phyloP scores from a whole-genome alignment of 116 monocot genomes.

The Papilionanthe hybrid region DNA sequence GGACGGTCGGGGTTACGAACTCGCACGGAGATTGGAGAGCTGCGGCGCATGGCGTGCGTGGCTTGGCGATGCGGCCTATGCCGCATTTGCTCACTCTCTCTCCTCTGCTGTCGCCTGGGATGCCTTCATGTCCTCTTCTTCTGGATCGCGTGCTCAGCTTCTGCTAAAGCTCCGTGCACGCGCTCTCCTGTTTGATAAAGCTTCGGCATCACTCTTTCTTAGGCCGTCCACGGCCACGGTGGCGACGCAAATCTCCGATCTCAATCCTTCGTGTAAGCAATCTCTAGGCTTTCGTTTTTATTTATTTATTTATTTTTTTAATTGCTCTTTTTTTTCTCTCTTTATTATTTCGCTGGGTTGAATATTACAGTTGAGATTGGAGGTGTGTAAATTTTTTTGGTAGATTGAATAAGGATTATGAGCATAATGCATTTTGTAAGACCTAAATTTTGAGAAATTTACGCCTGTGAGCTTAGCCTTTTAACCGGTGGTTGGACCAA shows the following conservation, averaged over 20 bases:
- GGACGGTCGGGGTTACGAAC: slow-evolving; percentile 87
- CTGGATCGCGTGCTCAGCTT: slow-evolving; percentile 21
- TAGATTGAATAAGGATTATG: not conserved
- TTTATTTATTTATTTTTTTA: not conserved
- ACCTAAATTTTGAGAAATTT: not conserved
- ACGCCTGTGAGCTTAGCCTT: not conserved
- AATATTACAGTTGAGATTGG: not conserved
- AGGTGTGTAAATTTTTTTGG: not conserved
- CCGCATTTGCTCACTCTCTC: slow-evolving; percentile 50
- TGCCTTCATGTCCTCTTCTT: slow-evolving; percentile 48
- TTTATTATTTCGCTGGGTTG: not conserved
- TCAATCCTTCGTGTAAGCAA: slow-evolving; percentile 71
- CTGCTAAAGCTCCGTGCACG: slow-evolving; percentile 85
- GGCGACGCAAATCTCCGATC: slow-evolving; percentile 17
- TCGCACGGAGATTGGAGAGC: slow-evolving; percentile 67
- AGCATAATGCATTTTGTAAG: not conserved
- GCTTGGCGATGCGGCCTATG: slow-evolving; percentile 79
- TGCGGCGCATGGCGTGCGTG: slow-evolving; percentile 84
- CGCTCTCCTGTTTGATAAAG: slow-evolving; percentile 91
- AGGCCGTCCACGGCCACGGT: slow-evolving; percentile 5
- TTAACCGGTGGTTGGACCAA: not conserved
- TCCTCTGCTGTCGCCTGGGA: slow-evolving; percentile 84
- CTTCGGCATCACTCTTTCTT: slow-evolving; percentile 56
- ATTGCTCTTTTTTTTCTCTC: not conserved
- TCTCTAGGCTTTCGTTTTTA: not conserved